Base-by-base conservation (phyloP, 2,329 filamentous ascomycete genomes). In the Hypoxylon sp. region DNA sequence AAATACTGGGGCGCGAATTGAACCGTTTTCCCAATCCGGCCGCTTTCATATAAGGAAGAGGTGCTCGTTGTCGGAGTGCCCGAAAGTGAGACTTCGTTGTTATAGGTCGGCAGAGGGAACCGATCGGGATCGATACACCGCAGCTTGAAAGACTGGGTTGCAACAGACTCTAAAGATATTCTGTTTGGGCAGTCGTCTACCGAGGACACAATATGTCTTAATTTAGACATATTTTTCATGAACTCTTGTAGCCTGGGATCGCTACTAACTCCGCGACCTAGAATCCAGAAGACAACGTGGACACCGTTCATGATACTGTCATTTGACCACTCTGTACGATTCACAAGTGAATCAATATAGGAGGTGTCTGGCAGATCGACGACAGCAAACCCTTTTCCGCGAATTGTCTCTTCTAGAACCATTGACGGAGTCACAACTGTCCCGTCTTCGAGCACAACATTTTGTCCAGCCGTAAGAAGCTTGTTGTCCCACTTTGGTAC, bases 171-270 rank as follows among this genome's bases (percentile, higher is more conserved):
- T 65, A 96, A 83, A 0, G 90, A 80, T 37, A 97, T 82, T 74
- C 89, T 88, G 76, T 98, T 95, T 1, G 93, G 87, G 70, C 88
- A 92, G 50, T 85, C 84, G 54, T 97, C 93, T 2, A 85, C 79
- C 1, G 93, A 90, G 16, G 93, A 92, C 14, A 99, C 84, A 46
- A 95, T 82, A 77, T 99, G 96, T 75, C 91, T 85, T 34, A 92
- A 78, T 14, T 86, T 74, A 1, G 82, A 76, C 69, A 88, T 86
- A 34, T 85, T 82, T 27, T 84, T 73, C 78, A 96, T 92, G 75
- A 97, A 97, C 1, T 85, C 79, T 60, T 85, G 84, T 16, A 99
- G 78, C 21, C 83, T 83, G 9, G 84, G 74, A 75, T 96, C 86
- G 2, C 84, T 81, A 5, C 85, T 81, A 12, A 98, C 83, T 2